phyloP scores from a whole-genome alignment of 1,284 basidiomycete genomes.

The Leccinum pseudoinsigne region DNA sequence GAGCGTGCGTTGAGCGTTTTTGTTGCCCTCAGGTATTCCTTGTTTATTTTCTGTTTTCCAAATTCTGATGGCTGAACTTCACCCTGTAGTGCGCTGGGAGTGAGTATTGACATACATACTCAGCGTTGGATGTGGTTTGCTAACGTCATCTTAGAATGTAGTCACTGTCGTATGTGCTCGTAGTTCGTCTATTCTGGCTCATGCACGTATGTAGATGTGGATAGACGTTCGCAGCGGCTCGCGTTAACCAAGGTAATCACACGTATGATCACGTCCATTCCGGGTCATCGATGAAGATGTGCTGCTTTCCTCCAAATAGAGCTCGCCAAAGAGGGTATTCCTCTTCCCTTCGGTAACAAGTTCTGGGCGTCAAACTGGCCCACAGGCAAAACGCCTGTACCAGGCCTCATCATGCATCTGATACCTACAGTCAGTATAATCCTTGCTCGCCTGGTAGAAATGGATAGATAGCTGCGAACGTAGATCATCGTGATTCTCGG shows the following conservation, averaged over 20 bases:
- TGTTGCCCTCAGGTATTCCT: slow-evolving; percentile 48
- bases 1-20: slow-evolving; percentile 50
- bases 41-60: neutral
- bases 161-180: slow-evolving; percentile 31
- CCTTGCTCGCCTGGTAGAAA: neutral
- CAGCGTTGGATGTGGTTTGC: neutral
- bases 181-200: neutral
- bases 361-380: slow-evolving; percentile 42
- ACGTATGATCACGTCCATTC: neutral
- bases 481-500: slow-evolving; percentile 52
- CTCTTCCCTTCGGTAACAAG: slow-evolving; percentile 38
- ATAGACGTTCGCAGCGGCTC: slow-evolving; percentile 40
- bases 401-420: slow-evolving; percentile 37
- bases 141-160: slow-evolving; percentile 33
- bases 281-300: neutral
- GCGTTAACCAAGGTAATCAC: slow-evolving; percentile 44
- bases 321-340: slow-evolving; percentile 42
- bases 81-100: slow-evolving; percentile 27
- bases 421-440: slow-evolving; percentile 29
- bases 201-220: slow-evolving; percentile 24
- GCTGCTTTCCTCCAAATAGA: slow-evolving; percentile 25
- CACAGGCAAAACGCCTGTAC: slow-evolving; percentile 36
- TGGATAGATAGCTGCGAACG: neutral
- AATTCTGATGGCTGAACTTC: neutral
- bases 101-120: slow-evolving; percentile 15